Evolutionary conservation across 805 yeast genomes (phyloP), one percentile per base, ranked within the genome.

Genomic region (Priceomyces carsonii): DNA sequence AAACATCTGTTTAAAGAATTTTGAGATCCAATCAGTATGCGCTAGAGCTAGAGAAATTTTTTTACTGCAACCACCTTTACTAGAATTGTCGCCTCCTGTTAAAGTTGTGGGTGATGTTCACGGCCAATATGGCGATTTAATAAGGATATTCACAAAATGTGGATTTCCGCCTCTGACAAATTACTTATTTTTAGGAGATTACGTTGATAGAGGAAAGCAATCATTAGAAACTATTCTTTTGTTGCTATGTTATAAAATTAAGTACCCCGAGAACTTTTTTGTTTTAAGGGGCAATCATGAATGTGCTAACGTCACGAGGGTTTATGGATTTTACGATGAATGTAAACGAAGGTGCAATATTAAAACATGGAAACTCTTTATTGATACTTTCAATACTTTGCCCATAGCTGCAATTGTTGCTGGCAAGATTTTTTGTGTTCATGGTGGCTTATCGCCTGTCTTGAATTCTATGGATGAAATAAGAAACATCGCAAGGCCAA

Each of bases 151-250:
- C 63, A 88, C 95, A 38, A 84, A 89, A 66, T 90, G 98, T 67
- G 99, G 99, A 15, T 87, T 91, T 63, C 99, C 99, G 4, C 98
- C 98, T 2, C 77, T 84, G 43, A 79, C 96, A 9, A 93, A 93
- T 61, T 93, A 89, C 62, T 66, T 93, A 47, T 91, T 93, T 51
- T 63, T 93, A 30, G 99, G 99, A 18, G 99, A 93, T 64, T 93
- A 93, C 60, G 99, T 93, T 31, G 99, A 93, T 65, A 76, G 99
- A 47, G 99, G 99, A 39, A 93, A 93, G 61, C 99, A 93, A 63
- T 83, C 95, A 3, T 67, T 93, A 38, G 99, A 93, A 59, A 93
- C 99, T 0, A 89, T 93, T 15, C 66, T 91, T 42, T 69, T 93
- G 32, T 69, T 93, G 41, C 70, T 93, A 34, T 90, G 97, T 61